phyloP scores from a whole-genome alignment of 306 rosid genomes.

The Cucumis cinereus region DNA sequence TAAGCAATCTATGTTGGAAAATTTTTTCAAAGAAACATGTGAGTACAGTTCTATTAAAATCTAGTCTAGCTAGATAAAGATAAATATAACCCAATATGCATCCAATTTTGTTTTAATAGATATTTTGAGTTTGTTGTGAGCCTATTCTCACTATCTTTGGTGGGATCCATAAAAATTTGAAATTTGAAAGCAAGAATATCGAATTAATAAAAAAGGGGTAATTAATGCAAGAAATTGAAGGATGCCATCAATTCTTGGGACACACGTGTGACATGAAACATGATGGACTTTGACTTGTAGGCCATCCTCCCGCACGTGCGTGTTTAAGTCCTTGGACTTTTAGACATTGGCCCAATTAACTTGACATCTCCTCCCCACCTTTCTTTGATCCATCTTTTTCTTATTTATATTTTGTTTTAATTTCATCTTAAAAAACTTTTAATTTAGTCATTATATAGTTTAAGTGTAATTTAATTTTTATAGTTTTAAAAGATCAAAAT shows the following conservation, averaged over 20 bases:
- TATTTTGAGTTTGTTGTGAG: too few relatives aligned
- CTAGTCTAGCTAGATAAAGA: too few relatives aligned
- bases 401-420: not conserved
- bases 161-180: not conserved
- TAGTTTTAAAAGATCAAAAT: too few relatives aligned
- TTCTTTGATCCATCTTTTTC: not conserved
- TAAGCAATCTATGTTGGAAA: too few relatives aligned
- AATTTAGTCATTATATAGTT: not conserved
- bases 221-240: not conserved
- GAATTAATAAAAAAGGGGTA: not conserved
- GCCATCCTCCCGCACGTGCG: not conserved
- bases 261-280: not conserved
- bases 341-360: not conserved
- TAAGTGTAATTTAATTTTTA: too few relatives aligned
- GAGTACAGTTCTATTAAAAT: too few relatives aligned
- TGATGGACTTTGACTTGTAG: not conserved
- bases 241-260: not conserved
- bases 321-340: not conserved
- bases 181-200: not conserved
- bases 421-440: too few relatives aligned
- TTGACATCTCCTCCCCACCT: not conserved
- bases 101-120: too few relatives aligned
- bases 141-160: not conserved
- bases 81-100: too few relatives aligned
- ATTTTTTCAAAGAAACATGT: too few relatives aligned